Conservation (phyloP, 805 yeast species). For the Candida tammaniensis region DNA sequence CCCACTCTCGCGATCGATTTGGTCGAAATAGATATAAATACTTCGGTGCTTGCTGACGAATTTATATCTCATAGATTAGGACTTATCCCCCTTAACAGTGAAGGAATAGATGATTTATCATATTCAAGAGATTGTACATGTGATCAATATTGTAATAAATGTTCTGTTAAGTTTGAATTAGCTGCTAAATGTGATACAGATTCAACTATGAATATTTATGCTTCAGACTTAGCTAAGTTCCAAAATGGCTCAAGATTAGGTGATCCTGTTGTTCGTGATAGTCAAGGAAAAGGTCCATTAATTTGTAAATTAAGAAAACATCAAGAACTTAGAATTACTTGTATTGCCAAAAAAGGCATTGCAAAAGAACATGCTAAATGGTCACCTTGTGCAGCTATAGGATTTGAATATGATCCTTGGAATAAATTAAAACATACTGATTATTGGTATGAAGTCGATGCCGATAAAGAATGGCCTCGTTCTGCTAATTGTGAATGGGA, state of each 20-base stretch:
- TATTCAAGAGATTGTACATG: conserved; percentile 97
- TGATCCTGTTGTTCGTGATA: conserved; percentile 79
- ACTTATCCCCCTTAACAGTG: conserved; percentile 80
- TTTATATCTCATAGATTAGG: conserved; percentile 94
- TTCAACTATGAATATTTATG: conserved; percentile 83
- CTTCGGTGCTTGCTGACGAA: conserved; percentile 95
- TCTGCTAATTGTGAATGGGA: conserved; percentile 90
- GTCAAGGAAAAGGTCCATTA: conserved; percentile 77
- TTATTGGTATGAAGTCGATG: conserved; percentile 91
- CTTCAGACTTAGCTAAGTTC: conserved; percentile 63
- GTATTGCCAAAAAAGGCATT: conserved; percentile 96
- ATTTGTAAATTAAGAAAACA: conserved; percentile 88
- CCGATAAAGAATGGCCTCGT: conserved; percentile 91
- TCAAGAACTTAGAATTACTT: conserved; percentile 83
- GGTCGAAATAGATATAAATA: conserved; percentile 89
- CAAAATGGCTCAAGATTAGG: conserved; percentile 58
- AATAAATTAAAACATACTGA: conserved; percentile 94
- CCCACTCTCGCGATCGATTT: conserved; percentile 96
- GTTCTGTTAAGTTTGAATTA: conserved; percentile 83
- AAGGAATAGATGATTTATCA: conserved; percentile 77
- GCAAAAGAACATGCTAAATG: conserved; percentile 98
- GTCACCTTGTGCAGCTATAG: conserved; percentile 95
- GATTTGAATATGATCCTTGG: conserved; percentile 99
- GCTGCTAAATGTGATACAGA: conserved; percentile 90
- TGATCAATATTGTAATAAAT: conserved; percentile 94